These are phyloP conservation scores for Starmerella floricola DNA, from an alignment of 805 yeast species.

Conservation along the genomic window DNA sequence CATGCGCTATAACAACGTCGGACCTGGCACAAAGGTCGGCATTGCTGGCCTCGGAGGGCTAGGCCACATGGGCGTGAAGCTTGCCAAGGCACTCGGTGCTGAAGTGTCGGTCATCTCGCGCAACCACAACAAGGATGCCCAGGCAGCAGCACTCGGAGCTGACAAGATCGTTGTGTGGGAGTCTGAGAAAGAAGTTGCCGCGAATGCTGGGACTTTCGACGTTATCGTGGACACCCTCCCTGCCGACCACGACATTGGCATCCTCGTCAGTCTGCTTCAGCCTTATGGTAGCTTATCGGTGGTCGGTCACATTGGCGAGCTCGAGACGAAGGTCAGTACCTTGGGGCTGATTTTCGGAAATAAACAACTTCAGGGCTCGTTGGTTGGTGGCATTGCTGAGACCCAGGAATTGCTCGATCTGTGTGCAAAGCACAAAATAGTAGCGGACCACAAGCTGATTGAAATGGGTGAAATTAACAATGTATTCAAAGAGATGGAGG, in stretches of 20 bases:
- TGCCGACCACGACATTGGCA: conserved; percentile 37
- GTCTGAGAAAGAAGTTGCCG: conserved; percentile 31
- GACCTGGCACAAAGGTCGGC: conserved; percentile 43
- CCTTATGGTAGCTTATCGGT: conserved; percentile 48
- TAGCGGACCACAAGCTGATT: conserved; percentile 52
- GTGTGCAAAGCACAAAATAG: conserved; percentile 46
- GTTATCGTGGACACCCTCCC: conserved; percentile 43
- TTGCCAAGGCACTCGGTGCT: conserved; percentile 51
- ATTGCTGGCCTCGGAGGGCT: conserved; percentile 55
- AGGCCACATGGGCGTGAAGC: conserved; percentile 51
- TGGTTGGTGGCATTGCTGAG: conserved; percentile 51
- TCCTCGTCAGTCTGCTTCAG: conserved; percentile 40
- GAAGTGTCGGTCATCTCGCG: conserved; percentile 49
- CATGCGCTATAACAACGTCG: conserved; percentile 37
- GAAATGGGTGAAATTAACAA: conserved; percentile 31
- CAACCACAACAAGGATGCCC: conserved; percentile 38
- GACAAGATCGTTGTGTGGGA: conserved; percentile 42
- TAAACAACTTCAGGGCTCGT: conserved; percentile 33
- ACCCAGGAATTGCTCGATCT: conserved; percentile 53
- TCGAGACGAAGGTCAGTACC: conserved; percentile 37
- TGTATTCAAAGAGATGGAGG: conserved; percentile 13
- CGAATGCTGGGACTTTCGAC: conserved; percentile 33
- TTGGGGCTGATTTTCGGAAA: conserved; percentile 36
- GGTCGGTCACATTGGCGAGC: conserved; percentile 50
- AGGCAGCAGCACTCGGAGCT: conserved; percentile 45